These are phyloP conservation scores for Globisporangium paddicum DNA, from an alignment of 352 stramenopile species.

Conservation along the genomic window DNA sequence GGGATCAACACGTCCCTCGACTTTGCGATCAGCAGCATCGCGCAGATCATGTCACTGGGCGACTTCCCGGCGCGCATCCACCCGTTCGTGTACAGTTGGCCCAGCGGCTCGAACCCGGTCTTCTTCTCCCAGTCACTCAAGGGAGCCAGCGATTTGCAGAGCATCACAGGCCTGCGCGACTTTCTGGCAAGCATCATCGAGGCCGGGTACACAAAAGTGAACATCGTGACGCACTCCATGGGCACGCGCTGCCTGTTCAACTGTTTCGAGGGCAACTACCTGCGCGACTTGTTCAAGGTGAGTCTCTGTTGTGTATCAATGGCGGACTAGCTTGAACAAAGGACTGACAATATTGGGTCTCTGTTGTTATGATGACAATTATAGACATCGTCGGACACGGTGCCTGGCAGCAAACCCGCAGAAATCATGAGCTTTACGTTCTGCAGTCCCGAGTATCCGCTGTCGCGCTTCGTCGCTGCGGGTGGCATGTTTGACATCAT, in stretches of 20 bases:
- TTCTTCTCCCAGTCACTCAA: constrained; percentile 16
- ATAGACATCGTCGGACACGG: constrained; percentile 9
- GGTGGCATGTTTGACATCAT: constrained; percentile 34
- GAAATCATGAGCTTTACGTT: constrained; percentile 32
- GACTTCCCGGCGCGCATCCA: constrained; percentile 17
- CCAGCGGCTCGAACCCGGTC: constrained; percentile 16
- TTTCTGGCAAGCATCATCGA: constrained; percentile 20
- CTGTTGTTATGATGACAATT: no score
- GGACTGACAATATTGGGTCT: no score
- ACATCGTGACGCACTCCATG: constrained; percentile 22
- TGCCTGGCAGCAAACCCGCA: constrained; percentile 1
- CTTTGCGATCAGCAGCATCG: constrained; percentile 15
- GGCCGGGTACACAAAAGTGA: constrained; percentile 20
- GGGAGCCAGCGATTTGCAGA: constrained; percentile 8
- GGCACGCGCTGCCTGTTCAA: constrained; percentile 18
- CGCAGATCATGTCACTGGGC: constrained; percentile 19
- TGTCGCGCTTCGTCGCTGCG: constrained; percentile 34
- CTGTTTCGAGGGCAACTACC: constrained; percentile 13
- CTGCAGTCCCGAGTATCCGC: constrained; percentile 58
- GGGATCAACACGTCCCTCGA: constrained; percentile 18
- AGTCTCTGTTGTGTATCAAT: background rate
- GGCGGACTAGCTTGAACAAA: no score
- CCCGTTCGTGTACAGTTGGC: constrained; percentile 22
- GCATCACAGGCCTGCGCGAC: constrained; percentile 11
- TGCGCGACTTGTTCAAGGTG: constrained; percentile 16